Conservation (phyloP, 768 basidiomycete species). For the Macrolepiota albuminosa region DNA sequence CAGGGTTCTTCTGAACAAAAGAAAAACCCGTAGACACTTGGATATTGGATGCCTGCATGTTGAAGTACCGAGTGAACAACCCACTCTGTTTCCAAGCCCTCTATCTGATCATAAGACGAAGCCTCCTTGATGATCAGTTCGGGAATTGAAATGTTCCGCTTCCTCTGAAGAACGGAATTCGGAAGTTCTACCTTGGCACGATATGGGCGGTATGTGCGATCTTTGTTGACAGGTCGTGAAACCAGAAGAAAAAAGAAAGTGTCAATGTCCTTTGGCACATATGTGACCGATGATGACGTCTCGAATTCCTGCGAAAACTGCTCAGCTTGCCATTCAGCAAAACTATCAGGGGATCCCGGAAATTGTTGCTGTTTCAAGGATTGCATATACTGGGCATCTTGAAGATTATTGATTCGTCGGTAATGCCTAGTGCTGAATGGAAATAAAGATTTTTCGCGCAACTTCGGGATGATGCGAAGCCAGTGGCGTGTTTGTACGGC, state of each 20-base stretch:
- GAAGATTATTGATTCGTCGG: background rate
- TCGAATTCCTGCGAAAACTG: background rate
- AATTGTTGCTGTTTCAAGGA: background rate
- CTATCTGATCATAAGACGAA: background rate
- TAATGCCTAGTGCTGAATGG: background rate
- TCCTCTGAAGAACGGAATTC: background rate
- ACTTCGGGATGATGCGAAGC: background rate
- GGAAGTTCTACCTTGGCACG: background rate
- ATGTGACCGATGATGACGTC: too few relatives aligned
- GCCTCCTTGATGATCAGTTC: background rate
- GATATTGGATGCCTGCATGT: background rate
- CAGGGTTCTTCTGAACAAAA: background rate
- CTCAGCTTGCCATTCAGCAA: background rate
- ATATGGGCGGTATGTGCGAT: background rate
- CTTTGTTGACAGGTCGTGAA: background rate
- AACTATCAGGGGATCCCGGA: background rate
- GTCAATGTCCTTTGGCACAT: background rate
- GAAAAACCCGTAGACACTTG: conserved; percentile 5
- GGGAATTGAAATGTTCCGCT: background rate
- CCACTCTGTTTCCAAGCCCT: background rate
- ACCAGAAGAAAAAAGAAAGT: background rate
- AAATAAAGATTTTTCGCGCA: background rate
- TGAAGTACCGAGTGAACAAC: background rate
- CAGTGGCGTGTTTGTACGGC: background rate
- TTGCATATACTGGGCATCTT: background rate